Base-by-base conservation (phyloP, 2,329 filamentous ascomycete genomes). In the Pezicula neosporulosa region DNA sequence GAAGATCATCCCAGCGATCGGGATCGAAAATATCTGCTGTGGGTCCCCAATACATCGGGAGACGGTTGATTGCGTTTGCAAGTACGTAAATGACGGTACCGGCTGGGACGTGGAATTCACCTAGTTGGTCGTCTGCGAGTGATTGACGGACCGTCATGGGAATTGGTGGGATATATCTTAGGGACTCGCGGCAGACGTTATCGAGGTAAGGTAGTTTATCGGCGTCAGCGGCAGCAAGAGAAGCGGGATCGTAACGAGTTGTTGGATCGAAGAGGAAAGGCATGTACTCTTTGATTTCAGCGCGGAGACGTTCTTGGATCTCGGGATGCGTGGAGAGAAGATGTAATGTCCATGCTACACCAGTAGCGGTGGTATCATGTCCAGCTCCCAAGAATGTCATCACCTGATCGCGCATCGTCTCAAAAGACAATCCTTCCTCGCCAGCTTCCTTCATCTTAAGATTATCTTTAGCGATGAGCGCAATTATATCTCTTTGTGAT, bases 371-470 rank as follows among this genome's bases (percentile, higher is more conserved):
- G 4, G 72, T 75, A 30, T 75, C 72, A 56, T 75, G 72, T 4
- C 72, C 68, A 0, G 90, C 90, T 1, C 86, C 86, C 6, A 94
- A 80, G 72, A 95, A 93, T 0, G 89, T 94, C 89, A 94, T 93
- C 64, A 92, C 80, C 70, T 95, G 90, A 66, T 93, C 87, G 38
- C 89, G 81, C 28, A 95, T 89, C 81, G 47, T 89, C 84, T 58
- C 93, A 86, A 35, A 73, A 78, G 70, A 94, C 91, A 21, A 76
- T 79, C 48, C 87, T 86, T 46, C 82, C 89, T 66, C 85, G 78
- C 50, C 75, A 10, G 90, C 90, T 0, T 92, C 86, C 57, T 72
- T 68, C 41, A 70, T 57, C 57, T 70, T 71, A 55, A 69, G 65
- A 53, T 72, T 72, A 47, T 72, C 70, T 21, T 67, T 68, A 13